Evolutionary conservation across 768 basidiomycete species (phyloP).

Genomic region (Myochromella boudieri): DNA sequence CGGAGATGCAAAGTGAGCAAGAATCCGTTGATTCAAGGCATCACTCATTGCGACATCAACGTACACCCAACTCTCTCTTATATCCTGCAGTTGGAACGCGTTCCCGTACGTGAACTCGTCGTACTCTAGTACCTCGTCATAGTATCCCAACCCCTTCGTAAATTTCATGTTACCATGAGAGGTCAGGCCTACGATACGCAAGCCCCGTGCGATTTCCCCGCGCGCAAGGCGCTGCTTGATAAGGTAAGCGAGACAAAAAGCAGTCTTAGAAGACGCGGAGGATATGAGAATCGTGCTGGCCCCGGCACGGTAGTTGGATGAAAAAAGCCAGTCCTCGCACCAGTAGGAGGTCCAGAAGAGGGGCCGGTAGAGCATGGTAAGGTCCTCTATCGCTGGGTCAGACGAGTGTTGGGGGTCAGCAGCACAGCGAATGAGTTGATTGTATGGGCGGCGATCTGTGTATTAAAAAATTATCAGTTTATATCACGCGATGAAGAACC

Average conservation of each 20-base stretch:
- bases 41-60: conserved; percentile 65
- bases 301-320: conserved; percentile 48
- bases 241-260: conserved; percentile 66
- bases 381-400: conserved; percentile 49
- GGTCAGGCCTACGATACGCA: conserved; percentile 58
- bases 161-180: conserved; percentile 55
- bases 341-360: conserved; percentile 77
- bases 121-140: conserved; percentile 59
- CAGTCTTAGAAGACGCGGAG: conserved; percentile 72
- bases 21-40: conserved; percentile 44
- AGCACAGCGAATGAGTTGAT: conserved; percentile 61
- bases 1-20: conserved; percentile 39
- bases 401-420: conserved; percentile 54
- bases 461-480: background rate
- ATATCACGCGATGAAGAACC: background rate
- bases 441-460: conserved; percentile 65
- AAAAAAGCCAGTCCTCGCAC: conserved; percentile 70
- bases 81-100: conserved; percentile 24
- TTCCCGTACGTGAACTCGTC: conserved; percentile 35
- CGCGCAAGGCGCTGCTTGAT: conserved; percentile 43
- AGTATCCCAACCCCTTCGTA: conserved; percentile 52
- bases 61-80: conserved; percentile 49
- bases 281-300: conserved; percentile 55
- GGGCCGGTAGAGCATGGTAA: conserved; percentile 71
- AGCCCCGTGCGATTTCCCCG: conserved; percentile 24